phyloP scores from a whole-genome alignment of 2,329 filamentous ascomycete genomes.

The Fusarium sp. region DNA sequence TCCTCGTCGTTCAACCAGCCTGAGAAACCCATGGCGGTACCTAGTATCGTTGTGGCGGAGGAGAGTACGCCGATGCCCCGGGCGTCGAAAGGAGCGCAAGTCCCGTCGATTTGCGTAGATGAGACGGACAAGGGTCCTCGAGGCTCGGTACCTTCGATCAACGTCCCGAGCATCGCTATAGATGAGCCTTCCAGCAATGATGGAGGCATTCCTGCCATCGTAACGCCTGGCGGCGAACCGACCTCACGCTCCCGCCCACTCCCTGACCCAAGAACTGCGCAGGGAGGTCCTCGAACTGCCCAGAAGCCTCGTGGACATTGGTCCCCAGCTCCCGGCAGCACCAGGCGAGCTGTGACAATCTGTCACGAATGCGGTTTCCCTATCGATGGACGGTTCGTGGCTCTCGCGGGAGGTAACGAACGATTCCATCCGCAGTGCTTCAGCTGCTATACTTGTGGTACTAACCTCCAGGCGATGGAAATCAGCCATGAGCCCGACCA shows the following conservation, averaged over 20 bases:
- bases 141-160: slow-evolving; percentile 51
- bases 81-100: slow-evolving; percentile 44
- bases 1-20: slow-evolving; percentile 43
- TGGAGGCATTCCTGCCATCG: slow-evolving; percentile 56
- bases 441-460: slow-evolving; percentile 86
- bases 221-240: slow-evolving; percentile 58
- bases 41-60: slow-evolving; percentile 67
- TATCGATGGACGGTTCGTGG: slow-evolving; percentile 91
- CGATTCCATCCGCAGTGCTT: slow-evolving; percentile 97
- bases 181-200: slow-evolving; percentile 45
- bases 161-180: slow-evolving; percentile 64
- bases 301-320: slow-evolving; percentile 65
- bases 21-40: slow-evolving; percentile 56
- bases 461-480: slow-evolving; percentile 90
- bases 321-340: slow-evolving; percentile 64
- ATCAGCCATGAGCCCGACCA: slow-evolving; percentile 91
- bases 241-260: slow-evolving; percentile 49
- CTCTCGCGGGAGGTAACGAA: slow-evolving; percentile 75
- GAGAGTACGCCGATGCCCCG: slow-evolving; percentile 52
- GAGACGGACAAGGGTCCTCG: slow-evolving; percentile 40
- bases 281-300: slow-evolving; percentile 49
- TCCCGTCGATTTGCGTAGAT: slow-evolving; percentile 54
- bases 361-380: slow-evolving; percentile 87
- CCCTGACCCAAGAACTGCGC: slow-evolving; percentile 57
- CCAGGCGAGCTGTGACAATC: slow-evolving; percentile 70